Base-by-base conservation (phyloP, 2,329 filamentous ascomycete genomes). In the Fusarium nodosum region DNA sequence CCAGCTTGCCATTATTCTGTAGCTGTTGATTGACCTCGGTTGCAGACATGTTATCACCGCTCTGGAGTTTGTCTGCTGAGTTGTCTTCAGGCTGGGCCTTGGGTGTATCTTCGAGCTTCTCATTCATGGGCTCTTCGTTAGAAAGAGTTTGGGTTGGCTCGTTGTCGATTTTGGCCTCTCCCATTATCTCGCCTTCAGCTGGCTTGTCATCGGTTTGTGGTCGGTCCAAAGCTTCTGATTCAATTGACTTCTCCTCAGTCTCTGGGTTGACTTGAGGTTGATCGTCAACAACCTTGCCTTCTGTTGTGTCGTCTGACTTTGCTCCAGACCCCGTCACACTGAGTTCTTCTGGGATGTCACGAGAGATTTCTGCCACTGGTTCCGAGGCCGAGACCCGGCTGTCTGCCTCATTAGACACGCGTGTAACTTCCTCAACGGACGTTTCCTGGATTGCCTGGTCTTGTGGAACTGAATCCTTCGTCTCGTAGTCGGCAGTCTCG, bases 401-500 rank as follows among this genome's bases (percentile, higher is more conserved):
- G 13, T 48, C 26, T 9, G 39, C 31, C 36, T 46, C 33, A 26
- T 33, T 28, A 20, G 41, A 11, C 18, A 20, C 34, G 20, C 34
- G 26, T 42, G n/a, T 52, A n/a, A 20, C n/a, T 56, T 64, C 45
- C 10, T 63, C 34, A 26, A 10, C n/a, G 22, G 34, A 22, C 34
- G 20, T 12, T 26, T 66, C 34, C 33, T 63, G n/a, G 13, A 30
- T 34, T 20, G 22, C 26, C n/a, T 72, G 44, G 12, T 48, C 33
- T 30, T 56, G 34, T 24, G 36, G 36, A n/a, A 26, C 45, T 16
- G 44, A 34, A n/a, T 71, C 45, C 7, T 53, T 63, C 15, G 26
- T 15, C 20, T 59, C 68, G 7, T 61, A 42, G n/a, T 57, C 38
- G 8, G 16, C 22, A 12, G 47, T 20, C 22, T 68, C 69, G 16